Base-by-base conservation (phyloP, 2,329 filamentous ascomycete genomes). In the Pseudonectria foliicola region DNA sequence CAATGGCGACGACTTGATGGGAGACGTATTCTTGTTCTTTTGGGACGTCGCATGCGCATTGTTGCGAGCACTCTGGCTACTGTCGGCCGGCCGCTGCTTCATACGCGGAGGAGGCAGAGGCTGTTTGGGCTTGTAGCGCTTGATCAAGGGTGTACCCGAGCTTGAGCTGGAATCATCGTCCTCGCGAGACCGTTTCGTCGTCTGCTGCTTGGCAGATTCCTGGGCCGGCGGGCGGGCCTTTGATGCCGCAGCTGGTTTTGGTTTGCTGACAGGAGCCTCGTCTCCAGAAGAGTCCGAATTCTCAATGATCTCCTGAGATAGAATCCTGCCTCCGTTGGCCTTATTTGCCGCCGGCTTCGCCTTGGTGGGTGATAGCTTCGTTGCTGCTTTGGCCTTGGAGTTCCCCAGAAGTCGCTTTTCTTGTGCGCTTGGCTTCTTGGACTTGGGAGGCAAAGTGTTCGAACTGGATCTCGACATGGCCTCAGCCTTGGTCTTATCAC, bases 1-100 rank as follows among this genome's bases (percentile, higher is more conserved):
- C 13, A 81, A 61, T 4, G 77, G 77, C 8, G 77, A 81, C 3
- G 77, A 80, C 53, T 81, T 81, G 33, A 66, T 64, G 1, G 75
- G 75, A 6, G 75, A 78, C 0, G 70, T 78, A 42, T 68, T 62
- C 55, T 74, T 74, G 51, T 60, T 63, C 53, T 66, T 71, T 30
- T 61, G 55, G 1, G 67, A 66, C 6, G 68, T 64, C 2, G 62
- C 62, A 16, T 46, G 54, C 7, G 40, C 48, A 11, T 40, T 52
- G 21, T 58, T 59, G 27, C 68, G 66, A 13, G 69, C 68, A 38
- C 64, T 64, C 38, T 70, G 67, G 43, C 64, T 70, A 16, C 61
- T 60, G 33, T 76, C 70, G 0, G 71, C 68, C 8, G 63, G 56
- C 13, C 68, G 67, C 33, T 68, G 64, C 52, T 67, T 70, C n/a